phyloP scores from a whole-genome alignment of 306 rosid genomes.

The Lagenaria siceraria region DNA sequence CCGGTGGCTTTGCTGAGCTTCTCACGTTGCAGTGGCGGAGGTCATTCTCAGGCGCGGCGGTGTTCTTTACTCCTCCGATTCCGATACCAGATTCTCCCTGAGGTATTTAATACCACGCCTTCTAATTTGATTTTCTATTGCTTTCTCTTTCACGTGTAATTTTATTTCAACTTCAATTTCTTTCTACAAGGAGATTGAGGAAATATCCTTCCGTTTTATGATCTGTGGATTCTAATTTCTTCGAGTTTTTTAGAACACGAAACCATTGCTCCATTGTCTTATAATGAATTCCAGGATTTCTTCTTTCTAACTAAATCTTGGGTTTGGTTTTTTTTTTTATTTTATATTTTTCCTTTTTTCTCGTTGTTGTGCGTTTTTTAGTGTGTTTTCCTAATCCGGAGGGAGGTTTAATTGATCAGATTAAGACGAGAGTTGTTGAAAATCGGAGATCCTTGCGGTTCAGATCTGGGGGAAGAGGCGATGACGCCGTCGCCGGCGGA shows the following conservation, averaged over 20 bases:
- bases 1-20: neutral
- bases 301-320: no score
- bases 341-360: no score
- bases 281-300: no score
- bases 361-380: neutral
- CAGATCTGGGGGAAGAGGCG: conserved; percentile 35
- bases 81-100: neutral
- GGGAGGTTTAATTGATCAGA: neutral
- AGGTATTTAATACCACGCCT: neutral
- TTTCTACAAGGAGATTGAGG: neutral
- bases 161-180: neutral
- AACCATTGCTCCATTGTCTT: no score
- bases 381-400: neutral
- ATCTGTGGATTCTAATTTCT: no score
- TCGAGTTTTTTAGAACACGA: neutral
- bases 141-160: no score
- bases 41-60: neutral
- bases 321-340: no score
- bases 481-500: conserved; percentile 68
- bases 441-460: neutral
- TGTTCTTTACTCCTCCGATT: neutral
- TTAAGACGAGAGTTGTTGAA: neutral
- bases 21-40: neutral
- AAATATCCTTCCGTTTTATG: no score
- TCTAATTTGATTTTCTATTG: neutral